Evolutionary conservation across 192 early-diverging fungal species (phyloP).

Genomic region (Gryganskiella cystojenkinii): DNA sequence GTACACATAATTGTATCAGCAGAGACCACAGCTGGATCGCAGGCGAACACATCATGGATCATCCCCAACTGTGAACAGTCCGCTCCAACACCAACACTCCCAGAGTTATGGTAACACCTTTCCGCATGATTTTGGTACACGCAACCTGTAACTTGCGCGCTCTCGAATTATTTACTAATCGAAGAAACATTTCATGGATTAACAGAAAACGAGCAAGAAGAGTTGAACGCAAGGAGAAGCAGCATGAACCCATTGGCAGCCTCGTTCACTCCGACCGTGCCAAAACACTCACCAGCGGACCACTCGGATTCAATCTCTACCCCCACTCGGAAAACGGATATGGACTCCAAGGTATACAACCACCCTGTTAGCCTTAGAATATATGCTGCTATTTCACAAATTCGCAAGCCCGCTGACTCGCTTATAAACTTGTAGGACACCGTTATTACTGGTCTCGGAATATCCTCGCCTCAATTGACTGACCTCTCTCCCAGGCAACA

Average conservation of each 20-base stretch:
- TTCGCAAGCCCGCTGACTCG: too few relatives aligned
- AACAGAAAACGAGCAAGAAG: not conserved
- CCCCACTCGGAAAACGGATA: not conserved
- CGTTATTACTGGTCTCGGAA: slow-evolving; percentile 16
- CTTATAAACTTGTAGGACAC: slow-evolving; percentile 6
- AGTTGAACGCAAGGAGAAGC: slow-evolving; percentile 3
- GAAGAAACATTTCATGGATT: not conserved
- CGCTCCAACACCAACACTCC: too few relatives aligned
- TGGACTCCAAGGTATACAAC: slow-evolving; percentile 9
- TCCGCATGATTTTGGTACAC: too few relatives aligned
- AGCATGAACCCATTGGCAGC: slow-evolving; percentile 31
- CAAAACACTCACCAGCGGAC: not conserved
- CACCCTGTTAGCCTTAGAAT: too few relatives aligned
- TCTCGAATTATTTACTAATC: too few relatives aligned
- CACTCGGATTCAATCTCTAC: not conserved
- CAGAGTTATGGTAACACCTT: too few relatives aligned
- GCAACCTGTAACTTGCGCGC: too few relatives aligned
- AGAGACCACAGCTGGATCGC: too few relatives aligned
- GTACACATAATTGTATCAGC: too few relatives aligned
- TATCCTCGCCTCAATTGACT: slow-evolving; percentile 8
- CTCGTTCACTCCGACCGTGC: slow-evolving; percentile 17
- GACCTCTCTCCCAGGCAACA: not conserved
- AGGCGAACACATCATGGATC: too few relatives aligned
- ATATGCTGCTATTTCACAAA: too few relatives aligned
- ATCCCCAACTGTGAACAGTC: too few relatives aligned